Conservation (phyloP, 257 asterid genomes). For the Prunella vulgaris region DNA sequence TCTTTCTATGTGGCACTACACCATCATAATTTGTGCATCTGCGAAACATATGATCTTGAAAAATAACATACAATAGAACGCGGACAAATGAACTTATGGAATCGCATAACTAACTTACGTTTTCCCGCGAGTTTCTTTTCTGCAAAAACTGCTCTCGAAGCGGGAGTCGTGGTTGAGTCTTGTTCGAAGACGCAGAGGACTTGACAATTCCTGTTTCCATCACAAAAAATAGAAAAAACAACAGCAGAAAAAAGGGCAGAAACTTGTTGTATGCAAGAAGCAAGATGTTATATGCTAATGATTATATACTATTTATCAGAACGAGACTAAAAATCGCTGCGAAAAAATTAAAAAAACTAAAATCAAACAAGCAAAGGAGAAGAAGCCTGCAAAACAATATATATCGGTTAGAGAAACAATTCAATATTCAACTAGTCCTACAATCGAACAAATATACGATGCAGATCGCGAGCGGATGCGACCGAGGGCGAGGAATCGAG, state of each 20-base stretch:
- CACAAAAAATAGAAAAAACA: slow-evolving; percentile 16
- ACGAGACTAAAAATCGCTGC: slow-evolving; percentile 1
- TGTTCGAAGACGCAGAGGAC: slow-evolving; percentile 50
- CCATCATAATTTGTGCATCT: no score
- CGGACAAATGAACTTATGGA: not conserved
- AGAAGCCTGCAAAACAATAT: slow-evolving; percentile 44
- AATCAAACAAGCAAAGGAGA: not conserved
- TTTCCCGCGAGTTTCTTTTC: slow-evolving; percentile 58
- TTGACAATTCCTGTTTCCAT: slow-evolving; percentile 70
- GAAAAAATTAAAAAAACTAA: not conserved
- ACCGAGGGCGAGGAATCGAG: not conserved
- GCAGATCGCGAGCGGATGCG: no score
- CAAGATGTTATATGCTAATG: not conserved
- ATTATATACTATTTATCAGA: not conserved
- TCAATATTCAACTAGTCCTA: slow-evolving; percentile 3
- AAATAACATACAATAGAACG: not conserved
- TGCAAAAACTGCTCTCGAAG: slow-evolving; percentile 72
- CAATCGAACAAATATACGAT: slow-evolving; percentile 15
- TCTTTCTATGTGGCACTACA: no score
- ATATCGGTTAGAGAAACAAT: slow-evolving; percentile 14
- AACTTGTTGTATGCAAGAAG: not conserved
- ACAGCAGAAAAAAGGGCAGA: slow-evolving; percentile 7
- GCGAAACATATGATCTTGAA: not conserved
- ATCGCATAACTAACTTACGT: slow-evolving; percentile 37
- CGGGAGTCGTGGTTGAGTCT: slow-evolving; percentile 57